Conservation (phyloP, 441 rosid species). For the Syzygium syzygioides region DNA sequence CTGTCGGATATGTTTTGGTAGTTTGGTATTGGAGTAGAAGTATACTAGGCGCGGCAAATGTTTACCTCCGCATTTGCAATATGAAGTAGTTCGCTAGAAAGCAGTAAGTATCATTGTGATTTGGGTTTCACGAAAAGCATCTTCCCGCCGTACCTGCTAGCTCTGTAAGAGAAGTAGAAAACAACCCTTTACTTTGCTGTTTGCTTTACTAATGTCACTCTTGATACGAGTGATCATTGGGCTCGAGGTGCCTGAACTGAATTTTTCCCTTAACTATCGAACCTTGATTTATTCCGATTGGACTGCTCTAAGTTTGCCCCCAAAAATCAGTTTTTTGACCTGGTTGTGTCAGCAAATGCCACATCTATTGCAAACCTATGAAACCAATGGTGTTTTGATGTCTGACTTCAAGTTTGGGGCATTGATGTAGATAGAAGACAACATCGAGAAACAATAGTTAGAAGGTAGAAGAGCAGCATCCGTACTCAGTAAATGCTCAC, state of each 20-base stretch:
- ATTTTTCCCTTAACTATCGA: neutral
- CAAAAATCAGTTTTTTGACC: neutral
- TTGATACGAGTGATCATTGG: neutral
- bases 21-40: neutral
- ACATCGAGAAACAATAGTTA: neutral
- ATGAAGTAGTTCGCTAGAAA: neutral
- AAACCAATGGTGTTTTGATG: neutral
- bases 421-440: neutral
- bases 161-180: neutral
- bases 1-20: neutral
- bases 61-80: neutral
- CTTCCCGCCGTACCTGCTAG: neutral
- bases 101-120: neutral
- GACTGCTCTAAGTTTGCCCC: neutral
- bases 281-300: neutral
- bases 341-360: neutral
- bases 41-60: neutral
- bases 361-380: neutral
- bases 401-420: neutral
- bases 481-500: neutral
- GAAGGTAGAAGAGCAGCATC: neutral
- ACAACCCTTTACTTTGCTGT: neutral
- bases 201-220: neutral
- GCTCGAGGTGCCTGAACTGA: neutral
- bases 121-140: neutral